A percentile compares a stretch with the other conserved stretches of the same genome.
These are phyloP conservation scores for Neltuma alba DNA, from an alignment of 306 rosid genomes.

Conservation along the genomic window DNA sequence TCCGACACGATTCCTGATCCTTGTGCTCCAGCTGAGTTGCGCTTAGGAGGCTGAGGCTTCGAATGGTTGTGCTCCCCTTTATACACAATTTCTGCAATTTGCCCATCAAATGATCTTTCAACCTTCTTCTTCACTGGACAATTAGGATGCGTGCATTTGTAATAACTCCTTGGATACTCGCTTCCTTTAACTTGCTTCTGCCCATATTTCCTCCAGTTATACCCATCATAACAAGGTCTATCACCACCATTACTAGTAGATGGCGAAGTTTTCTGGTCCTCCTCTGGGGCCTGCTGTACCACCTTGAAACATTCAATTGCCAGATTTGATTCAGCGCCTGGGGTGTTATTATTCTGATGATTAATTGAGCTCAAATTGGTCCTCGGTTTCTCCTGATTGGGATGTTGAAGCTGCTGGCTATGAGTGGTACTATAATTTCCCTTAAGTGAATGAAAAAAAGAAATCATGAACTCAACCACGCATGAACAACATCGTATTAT, in stretches of 20 bases:
- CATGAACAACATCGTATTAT: not conserved
- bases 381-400: conserved; percentile 50
- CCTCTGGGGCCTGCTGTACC: conserved; percentile 50
- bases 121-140: conserved; percentile 97
- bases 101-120: conserved; percentile 90
- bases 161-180: conserved; percentile 91
- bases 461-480: not conserved
- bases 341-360: conserved; percentile 42
- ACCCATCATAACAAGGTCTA: conserved; percentile 89
- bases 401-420: conserved; percentile 47
- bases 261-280: conserved; percentile 54
- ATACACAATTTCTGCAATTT: conserved; percentile 91
- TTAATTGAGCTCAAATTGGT: conserved; percentile 41
- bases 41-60: conserved; percentile 81
- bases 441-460: conserved; percentile 39
- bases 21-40: conserved; percentile 57
- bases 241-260: conserved; percentile 53
- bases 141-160: conserved; percentile 90
- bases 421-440: conserved; percentile 62
- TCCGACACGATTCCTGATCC: conserved; percentile 56
- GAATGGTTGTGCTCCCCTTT: conserved; percentile 94
- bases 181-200: conserved; percentile 98
- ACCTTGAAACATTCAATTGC: conserved; percentile 47
- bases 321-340: conserved; percentile 46
- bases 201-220: conserved; percentile 98